Percentiles rank a stretch among this genome's conserved stretches.
Evolutionary conservation across 2,329 filamentous ascomycete species (phyloP).

Genomic region (Berkeleyomyces basicola): DNA sequence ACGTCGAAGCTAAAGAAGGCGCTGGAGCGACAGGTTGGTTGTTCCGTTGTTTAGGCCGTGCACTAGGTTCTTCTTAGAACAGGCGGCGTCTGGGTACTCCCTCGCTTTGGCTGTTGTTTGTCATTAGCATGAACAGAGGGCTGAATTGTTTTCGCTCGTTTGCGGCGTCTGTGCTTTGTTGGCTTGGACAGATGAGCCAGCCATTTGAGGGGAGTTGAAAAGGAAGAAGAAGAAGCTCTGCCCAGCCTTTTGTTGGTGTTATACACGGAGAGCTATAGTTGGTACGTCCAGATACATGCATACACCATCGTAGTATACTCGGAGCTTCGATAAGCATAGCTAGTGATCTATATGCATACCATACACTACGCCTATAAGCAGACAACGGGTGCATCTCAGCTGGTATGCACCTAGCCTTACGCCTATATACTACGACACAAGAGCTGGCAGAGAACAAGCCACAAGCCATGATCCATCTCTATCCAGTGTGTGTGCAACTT

Average conservation of each 20-base stretch:
- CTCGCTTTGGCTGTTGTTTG: not conserved
- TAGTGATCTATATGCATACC: too few species aligned
- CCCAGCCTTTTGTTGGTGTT: not conserved
- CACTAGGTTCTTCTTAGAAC: not conserved
- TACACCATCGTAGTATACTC: too few species aligned
- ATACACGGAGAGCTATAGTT: not conserved
- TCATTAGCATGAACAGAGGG: too few species aligned
- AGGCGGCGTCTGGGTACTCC: not conserved
- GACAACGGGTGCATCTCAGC: too few species aligned
- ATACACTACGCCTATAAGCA: too few species aligned
- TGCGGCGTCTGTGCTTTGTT: not conserved
- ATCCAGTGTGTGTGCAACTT: not conserved
- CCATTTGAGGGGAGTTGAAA: too few species aligned
- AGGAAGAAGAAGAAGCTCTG: too few species aligned
- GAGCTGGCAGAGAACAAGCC: not conserved
- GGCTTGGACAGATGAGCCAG: not conserved
- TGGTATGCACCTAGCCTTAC: too few species aligned
- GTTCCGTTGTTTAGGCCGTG: not conserved
- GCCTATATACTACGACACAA: not conserved
- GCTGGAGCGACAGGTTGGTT: too few species aligned
- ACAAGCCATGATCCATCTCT: not conserved
- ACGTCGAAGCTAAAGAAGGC: not conserved
- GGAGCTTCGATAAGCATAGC: too few species aligned
- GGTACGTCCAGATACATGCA: too few species aligned
- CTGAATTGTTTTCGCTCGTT: not conserved